Base-by-base conservation (phyloP, 2,329 filamentous ascomycete species). In the Colletotrichum sojae region DNA sequence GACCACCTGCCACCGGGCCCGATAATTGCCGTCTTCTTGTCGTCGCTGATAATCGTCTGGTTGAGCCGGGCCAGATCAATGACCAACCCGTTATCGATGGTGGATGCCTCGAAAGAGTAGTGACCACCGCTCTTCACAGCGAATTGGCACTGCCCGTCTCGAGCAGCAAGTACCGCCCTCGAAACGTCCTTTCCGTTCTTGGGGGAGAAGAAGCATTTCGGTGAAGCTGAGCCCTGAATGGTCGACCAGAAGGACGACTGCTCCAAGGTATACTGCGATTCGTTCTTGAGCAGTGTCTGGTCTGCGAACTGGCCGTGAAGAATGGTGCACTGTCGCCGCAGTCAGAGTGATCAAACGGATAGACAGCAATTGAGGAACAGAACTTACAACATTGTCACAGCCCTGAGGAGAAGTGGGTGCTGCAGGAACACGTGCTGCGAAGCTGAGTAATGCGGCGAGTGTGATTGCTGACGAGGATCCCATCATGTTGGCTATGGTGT, bases 61-160 rank as follows among this genome's bases (percentile, higher is more conserved):
- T 82, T 81, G 6, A 85, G 70, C 12, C 74, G 74, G 25, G 76
- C 75, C 10, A 84, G 71, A 6, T 80, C 78, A 46, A 85, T 74
- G 15, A 78, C 75, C 54, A 83, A 73, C 9, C 80, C 79, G 2
- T 69, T 74, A 8, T 75, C 73, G 43, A 77, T 79, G 31, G 75
- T 83, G 0, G 83, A 81, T 3, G 78, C 76, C 0, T 78, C 76
- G 70, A 83, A 82, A 5, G 80, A 77, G 6, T 80, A 78, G 70
- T 86, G 84, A 0, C 83, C 84, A n/a, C 83, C 83, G 61, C 82
- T 81, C 49, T 81, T 81, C 39, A 81, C 78, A 0, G 84, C 81
- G 71, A 84, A 84, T 0, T 15, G 39, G 25, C 60, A 63, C 10
- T 49, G 40, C 5, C n/a, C 40, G 72, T 66, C 15, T 13, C 49